Evolutionary conservation across 345 rosid species (phyloP).

Genomic region (Lepidium sativum): DNA sequence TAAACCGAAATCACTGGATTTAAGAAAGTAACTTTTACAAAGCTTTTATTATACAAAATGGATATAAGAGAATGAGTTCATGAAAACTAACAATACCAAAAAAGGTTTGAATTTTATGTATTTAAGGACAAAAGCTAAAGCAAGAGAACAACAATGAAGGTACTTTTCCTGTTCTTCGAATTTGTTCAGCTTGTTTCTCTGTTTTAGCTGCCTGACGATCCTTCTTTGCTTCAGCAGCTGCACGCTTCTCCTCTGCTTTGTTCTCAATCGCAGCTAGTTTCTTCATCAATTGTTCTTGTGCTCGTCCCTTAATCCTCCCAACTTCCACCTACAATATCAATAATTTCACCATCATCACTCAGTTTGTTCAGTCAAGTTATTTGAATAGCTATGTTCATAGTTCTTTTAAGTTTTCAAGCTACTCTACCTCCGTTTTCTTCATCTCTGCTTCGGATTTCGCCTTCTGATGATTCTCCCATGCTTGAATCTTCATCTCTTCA

Average conservation of each 20-base stretch:
- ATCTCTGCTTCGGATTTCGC: conserved; percentile 79
- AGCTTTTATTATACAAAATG: conserved; percentile 12
- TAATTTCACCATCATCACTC: not conserved
- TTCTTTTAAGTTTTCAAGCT: not conserved
- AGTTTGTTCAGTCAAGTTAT: not conserved
- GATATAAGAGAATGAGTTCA: no score
- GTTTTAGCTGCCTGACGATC: conserved; percentile 51
- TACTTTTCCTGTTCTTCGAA: conserved; percentile 67
- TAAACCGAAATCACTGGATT: not conserved
- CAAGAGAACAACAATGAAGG: conserved; percentile 50
- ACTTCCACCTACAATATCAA: conserved; percentile 66
- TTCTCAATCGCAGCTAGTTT: conserved; percentile 59
- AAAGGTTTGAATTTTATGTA: not conserved
- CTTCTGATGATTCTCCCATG: conserved; percentile 87
- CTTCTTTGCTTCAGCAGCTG: conserved; percentile 64
- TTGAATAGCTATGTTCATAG: not conserved
- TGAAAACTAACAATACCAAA: conserved; percentile 1
- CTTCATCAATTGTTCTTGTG: conserved; percentile 65
- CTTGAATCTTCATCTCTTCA: conserved; percentile 87
- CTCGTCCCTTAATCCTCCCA: conserved; percentile 67
- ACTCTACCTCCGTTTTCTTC: conserved; percentile 68
- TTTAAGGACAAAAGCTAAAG: conserved; percentile 57
- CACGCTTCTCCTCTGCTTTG: conserved; percentile 72
- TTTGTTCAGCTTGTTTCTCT: conserved; percentile 59
- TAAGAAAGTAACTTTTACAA: not conserved